Evolutionary conservation across 495 filamentous ascomycete species (phyloP).

Genomic region (Evernia prunastri): DNA sequence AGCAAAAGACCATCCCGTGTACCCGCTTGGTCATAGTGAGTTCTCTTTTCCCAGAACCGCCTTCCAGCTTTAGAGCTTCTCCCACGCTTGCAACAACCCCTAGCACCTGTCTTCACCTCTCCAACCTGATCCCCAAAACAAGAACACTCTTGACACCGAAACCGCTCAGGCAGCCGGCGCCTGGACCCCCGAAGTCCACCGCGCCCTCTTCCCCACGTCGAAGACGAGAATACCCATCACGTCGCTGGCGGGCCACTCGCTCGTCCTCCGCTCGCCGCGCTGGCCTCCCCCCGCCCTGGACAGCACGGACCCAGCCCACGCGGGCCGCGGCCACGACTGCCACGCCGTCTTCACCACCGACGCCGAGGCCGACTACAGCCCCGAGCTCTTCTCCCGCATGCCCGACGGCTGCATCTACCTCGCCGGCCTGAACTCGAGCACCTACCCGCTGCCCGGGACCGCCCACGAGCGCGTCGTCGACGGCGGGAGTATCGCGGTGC

Average conservation of each 20-base stretch:
- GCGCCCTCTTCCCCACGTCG: constrained; percentile 54
- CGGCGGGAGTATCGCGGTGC: constrained; percentile 38
- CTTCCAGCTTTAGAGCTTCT: too few relatives aligned
- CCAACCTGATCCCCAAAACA: too few relatives aligned
- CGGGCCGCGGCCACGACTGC: constrained; percentile 38
- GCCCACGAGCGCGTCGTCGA: constrained; percentile 45
- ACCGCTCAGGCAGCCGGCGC: constrained; percentile 64
- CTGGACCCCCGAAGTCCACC: constrained; percentile 61
- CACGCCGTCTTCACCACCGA: constrained; percentile 65
- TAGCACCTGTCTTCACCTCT: too few relatives aligned
- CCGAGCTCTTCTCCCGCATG: constrained; percentile 64
- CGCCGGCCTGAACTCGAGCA: constrained; percentile 60
- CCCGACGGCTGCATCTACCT: constrained; percentile 62
- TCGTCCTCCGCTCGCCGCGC: constrained; percentile 57
- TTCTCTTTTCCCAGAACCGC: too few relatives aligned
- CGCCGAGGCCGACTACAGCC: constrained; percentile 49
- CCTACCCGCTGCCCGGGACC: constrained; percentile 50
- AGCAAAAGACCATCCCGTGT: constrained; percentile 37
- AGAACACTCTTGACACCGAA: too few relatives aligned
- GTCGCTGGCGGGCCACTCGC: constrained; percentile 63
- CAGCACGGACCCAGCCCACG: constrained; percentile 23
- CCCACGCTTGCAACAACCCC: too few relatives aligned
- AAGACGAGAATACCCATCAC: constrained; percentile 46
- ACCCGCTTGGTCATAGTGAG: constrained; percentile 55
- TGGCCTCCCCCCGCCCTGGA: constrained; percentile 37